A percentile compares a stretch with the other conserved stretches of the same genome.
These are phyloP conservation scores for Vishniacozyma victoriae DNA, from an alignment of 768 basidiomycete species.

Conservation along the genomic window DNA sequence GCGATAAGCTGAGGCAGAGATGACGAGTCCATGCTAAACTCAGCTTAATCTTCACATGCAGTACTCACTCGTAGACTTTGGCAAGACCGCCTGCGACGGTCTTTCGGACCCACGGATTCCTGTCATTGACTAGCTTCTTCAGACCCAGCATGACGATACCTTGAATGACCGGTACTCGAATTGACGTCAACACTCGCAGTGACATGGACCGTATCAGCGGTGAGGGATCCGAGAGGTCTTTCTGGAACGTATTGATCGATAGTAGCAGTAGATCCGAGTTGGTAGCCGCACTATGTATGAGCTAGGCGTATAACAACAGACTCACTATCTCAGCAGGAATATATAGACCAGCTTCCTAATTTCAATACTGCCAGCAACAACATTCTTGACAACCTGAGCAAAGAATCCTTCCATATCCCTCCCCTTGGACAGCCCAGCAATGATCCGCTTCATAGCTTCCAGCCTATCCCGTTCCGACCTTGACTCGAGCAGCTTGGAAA, in stretches of 20 bases:
- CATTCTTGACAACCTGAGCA: slow-evolving; percentile 94
- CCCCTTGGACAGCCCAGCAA: slow-evolving; percentile 91
- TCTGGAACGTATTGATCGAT: slow-evolving; percentile 97
- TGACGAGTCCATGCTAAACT: slow-evolving; percentile 62
- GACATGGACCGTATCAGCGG: slow-evolving; percentile 97
- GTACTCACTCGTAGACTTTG: slow-evolving; percentile 67
- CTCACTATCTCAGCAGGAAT: slow-evolving; percentile 77
- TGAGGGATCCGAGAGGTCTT: slow-evolving; percentile 83
- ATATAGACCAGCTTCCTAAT: slow-evolving; percentile 94
- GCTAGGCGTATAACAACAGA: not conserved
- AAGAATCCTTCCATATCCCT: slow-evolving; percentile 90
- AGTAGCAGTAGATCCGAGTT: slow-evolving; percentile 92
- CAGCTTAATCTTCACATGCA: not conserved
- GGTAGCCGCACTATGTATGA: slow-evolving; percentile 57
- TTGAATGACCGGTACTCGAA: slow-evolving; percentile 79
- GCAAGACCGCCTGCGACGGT: slow-evolving; percentile 83
- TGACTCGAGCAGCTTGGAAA: slow-evolving; percentile 79
- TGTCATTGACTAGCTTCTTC: slow-evolving; percentile 83
- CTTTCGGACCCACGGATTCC: slow-evolving; percentile 91
- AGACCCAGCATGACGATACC: slow-evolving; percentile 60
- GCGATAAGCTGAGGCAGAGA: slow-evolving; percentile 61
- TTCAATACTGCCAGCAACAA: slow-evolving; percentile 84
- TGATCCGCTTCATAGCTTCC: slow-evolving; percentile 89
- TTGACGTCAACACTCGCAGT: slow-evolving; percentile 82
- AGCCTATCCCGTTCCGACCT: slow-evolving; percentile 82